phyloP scores from a whole-genome alignment of 169 alveolate genomes.

The Plasmodium adleri region DNA sequence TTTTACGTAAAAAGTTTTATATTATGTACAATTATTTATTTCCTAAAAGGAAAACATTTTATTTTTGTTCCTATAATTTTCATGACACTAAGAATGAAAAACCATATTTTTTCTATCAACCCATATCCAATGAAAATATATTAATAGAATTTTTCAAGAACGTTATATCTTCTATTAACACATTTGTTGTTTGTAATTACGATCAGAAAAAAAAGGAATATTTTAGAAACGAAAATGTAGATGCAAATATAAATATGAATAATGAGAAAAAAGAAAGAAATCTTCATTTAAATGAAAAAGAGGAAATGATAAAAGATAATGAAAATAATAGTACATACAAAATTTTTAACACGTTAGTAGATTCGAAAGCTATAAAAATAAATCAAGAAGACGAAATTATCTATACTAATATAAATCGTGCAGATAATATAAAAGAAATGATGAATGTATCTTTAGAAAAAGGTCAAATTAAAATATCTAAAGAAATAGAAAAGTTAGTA shows the following conservation, averaged over 20 bases:
- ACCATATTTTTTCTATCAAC: constrained; percentile 74
- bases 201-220: constrained; percentile 64
- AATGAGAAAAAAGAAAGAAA: not conserved
- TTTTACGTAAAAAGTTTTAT: constrained; percentile 71
- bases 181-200: constrained; percentile 58
- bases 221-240: constrained; percentile 9
- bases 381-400: not conserved
- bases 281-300: constrained; percentile 1
- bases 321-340: constrained; percentile 8
- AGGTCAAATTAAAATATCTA: constrained; percentile 35
- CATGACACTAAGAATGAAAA: constrained; percentile 75
- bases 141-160: constrained; percentile 60
- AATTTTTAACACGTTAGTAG: not conserved
- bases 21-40: constrained; percentile 51
- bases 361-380: not conserved
- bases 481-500: constrained; percentile 54
- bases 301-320: not conserved
- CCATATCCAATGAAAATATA: constrained; percentile 49
- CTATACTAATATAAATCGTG: not conserved
- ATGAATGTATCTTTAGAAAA: constrained; percentile 23
- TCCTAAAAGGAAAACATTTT: constrained; percentile 59
- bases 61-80: constrained; percentile 74
- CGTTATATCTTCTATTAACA: constrained; percentile 67
- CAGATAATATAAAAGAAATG: constrained; percentile 1
- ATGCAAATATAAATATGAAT: not conserved